A percentile compares a stretch with the other conserved stretches of the same genome.
Conservation (phyloP, 2,329 filamentous ascomycete species). For the Aspergillus brunneoviolaceus region DNA sequence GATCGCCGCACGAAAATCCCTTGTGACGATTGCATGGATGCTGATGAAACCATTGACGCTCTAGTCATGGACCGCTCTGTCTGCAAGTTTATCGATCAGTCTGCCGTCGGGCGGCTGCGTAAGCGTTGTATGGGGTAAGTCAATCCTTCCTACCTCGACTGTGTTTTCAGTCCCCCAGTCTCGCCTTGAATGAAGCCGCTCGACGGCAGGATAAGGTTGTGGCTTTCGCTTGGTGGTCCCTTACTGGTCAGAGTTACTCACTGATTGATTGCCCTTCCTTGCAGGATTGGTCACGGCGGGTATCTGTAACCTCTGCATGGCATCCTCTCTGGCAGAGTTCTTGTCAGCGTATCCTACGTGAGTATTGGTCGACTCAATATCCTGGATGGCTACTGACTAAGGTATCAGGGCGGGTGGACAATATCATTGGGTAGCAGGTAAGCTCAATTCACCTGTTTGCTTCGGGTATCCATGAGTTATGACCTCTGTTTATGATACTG, state of each 20-base stretch:
- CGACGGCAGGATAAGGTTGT: too few relatives aligned
- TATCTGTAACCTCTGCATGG: constrained; percentile 68
- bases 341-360: constrained; percentile 61
- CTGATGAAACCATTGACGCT: constrained; percentile 10
- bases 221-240: neutral
- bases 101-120: constrained; percentile 70
- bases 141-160: neutral
- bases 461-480: neutral
- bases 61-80: constrained; percentile 60
- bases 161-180: too few relatives aligned
- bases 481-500: neutral
- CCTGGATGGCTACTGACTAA: constrained; percentile 13
- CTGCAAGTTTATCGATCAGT: constrained; percentile 58
- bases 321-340: constrained; percentile 69
- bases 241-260: neutral
- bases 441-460: constrained; percentile 10
- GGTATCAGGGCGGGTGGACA: constrained; percentile 54
- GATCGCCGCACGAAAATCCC: neutral
- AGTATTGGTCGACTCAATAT: constrained; percentile 10
- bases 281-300: constrained; percentile 56
- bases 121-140: constrained; percentile 69
- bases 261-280: neutral
- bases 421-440: constrained; percentile 69
- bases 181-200: too few relatives aligned
- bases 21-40: neutral